Base-by-base conservation (phyloP, 257 asterid species). In the Fraxinus excelsior region DNA sequence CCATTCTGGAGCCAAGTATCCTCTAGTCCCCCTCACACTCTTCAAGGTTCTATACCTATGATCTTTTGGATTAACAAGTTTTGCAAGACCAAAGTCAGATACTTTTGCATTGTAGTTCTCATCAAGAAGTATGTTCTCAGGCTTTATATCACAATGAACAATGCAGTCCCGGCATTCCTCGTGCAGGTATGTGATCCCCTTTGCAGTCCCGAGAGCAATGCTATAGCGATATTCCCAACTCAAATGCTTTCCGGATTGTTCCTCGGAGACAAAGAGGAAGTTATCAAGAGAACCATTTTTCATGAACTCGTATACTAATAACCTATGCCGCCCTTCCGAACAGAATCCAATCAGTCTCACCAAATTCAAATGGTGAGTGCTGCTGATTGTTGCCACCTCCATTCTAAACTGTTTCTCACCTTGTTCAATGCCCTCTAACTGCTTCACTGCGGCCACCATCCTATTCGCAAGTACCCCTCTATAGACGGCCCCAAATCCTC, bases 131-230 rank as follows among this genome's bases (percentile, higher is more conserved):
- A 94, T 90, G 76, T 94, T 94, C 80, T 94, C 98, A 0, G 98
- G 98, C 83, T 94, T 92, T 29, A 94, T 88, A 77, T 92, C 98
- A 58, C 98, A 94, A 31, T 94, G 98, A n/a, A 94, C 92, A 35
- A 94, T 94, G 68, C 97, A 92, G 25, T 89, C 98, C 67, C 96
- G 84, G 25, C 98, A 94, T 75, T 92, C 98, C 80, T 92, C 98
- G 2, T 94, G 98, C 44, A 94, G 95, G 80, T 94, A 94, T 3
- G 95, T 83, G 74, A 94, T 87, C 77, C 97, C 97, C 71, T 80
- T 90, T 0, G 97, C 97, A 0, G 96, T 91, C 25, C 97, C 97
- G 19, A 94, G 78, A 7, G 97, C 97, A 37, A 94, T 84, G 78
- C 71, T 86, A 18, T 67, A 94, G 65, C 97, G 88, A 58, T 77